Evolutionary conservation across 1,139 yeast species (phyloP), one percentile per base, ranked within the genome.

Genomic region (Candida neerlandica): DNA sequence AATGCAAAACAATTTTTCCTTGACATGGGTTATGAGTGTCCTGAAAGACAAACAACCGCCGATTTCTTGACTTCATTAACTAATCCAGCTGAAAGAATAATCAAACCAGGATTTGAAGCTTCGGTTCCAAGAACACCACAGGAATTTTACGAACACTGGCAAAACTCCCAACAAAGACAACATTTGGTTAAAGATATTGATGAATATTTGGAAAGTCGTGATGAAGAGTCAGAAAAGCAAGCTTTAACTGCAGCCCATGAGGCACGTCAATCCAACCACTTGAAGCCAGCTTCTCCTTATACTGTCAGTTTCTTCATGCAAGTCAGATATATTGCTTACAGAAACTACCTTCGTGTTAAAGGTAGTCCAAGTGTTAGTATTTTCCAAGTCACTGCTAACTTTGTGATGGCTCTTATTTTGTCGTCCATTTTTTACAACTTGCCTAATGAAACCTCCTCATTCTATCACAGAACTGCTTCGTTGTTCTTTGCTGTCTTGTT

Each of bases 51-150:
- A 70, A 86, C 96, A 9, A 85, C 94, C 51, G 89, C 92, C 14
- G 96, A 89, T 65, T 89, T 80, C 66, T 73, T 89, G 59, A 88
- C 96, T 1, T 81, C 92, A 1, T 70, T 87, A 41, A 85, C 95
- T 1, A 83, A 84, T 58, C 90, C 94, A 5, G 67, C 73, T 4
- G 92, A 85, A 64, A 78, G 94, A 64, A 65, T 70, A 9, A 66
- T 80, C 6, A 65, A 66, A 47, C 63, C 69, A 12, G 94, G 90
- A 1, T 77, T 59, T 51, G 70, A 67, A 49, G 46, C 43, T 32
- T 59, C 53, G 43, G 69, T 65, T 2, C 71, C 71, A 3, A 51
- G 53, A 14, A 57, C 68, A 2, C 55, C 70, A 1, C 44, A 48
- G 21, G 70, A 66, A 48, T 64, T 67, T 52, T 58, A 61, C 33